A percentile compares a stretch with the other conserved stretches of the same genome.
Conservation (phyloP, 352 stramenopile species). For the Halophytophthora polymorphica region DNA sequence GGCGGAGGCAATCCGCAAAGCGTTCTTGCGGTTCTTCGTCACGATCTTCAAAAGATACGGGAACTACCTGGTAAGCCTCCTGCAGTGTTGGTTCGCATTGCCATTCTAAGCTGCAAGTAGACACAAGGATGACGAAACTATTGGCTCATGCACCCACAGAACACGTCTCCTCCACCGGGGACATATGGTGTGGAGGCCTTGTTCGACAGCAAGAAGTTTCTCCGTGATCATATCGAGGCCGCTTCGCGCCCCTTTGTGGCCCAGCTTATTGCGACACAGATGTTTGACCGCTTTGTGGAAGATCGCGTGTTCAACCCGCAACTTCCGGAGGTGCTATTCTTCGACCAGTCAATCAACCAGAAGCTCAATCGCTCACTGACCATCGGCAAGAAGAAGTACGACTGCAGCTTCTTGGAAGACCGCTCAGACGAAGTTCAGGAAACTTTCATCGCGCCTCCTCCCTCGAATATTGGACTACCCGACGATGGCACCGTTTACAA, state of each 20-base stretch:
- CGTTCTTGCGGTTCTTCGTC: conserved; percentile 83
- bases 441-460: conserved; percentile 77
- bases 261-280: conserved; percentile 67
- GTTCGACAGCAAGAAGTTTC: conserved; percentile 64
- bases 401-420: conserved; percentile 82
- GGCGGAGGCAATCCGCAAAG: conserved; percentile 52
- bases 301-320: conserved; percentile 64
- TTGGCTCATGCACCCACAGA: conserved; percentile 18
- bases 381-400: conserved; percentile 81
- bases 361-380: conserved; percentile 78
- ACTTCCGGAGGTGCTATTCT: conserved; percentile 76
- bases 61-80: conserved; percentile 52
- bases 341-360: conserved; percentile 85
- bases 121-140: not conserved
- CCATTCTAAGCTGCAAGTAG: not conserved
- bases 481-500: conserved; percentile 76
- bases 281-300: conserved; percentile 86
- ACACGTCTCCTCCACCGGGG: conserved; percentile 14
- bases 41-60: conserved; percentile 79
- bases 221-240: conserved; percentile 67
- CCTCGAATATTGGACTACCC: conserved; percentile 75
- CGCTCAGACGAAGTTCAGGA: conserved; percentile 71
- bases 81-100: not conserved
- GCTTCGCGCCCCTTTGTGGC: conserved; percentile 58
- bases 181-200: conserved; percentile 35